Evolutionary conservation across 441 rosid species (phyloP), one percentile per base, ranked within the genome.

Genomic region (Manihot esculenta): DNA sequence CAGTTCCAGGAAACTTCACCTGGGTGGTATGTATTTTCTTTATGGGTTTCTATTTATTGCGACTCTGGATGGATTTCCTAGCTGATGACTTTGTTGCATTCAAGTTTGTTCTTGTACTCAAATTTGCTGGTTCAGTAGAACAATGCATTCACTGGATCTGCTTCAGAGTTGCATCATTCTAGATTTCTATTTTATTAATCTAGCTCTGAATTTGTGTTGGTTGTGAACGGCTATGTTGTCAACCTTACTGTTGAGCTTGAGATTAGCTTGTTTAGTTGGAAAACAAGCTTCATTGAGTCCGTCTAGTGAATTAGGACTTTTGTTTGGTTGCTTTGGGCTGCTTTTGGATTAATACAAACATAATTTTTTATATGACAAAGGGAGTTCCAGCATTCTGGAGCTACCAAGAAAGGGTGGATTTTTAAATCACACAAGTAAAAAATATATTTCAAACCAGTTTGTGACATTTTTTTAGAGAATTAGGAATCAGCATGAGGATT

Each of bases 1-100:
- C 62, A 77, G 59, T 21, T 81, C 82, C 70, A 84, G 81, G 68
- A 85, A 82, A 66, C 94, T 91, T 75, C 83, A 76, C 53, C 72
- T 78, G 57, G 83, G 80, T 30, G 86, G 97, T 91, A 79, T 41
- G 80, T 76, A 10, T 62, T 53, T 48, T 48, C 60, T 27, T 3
- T 2, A 47, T 27, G 50, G 61, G 26, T 57, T 66, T 21, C 14
- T 56, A 17, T 53, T 21, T 45, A 18, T 24, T 51, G 23, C 10
- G 15, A 54, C 57, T 64, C 21, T 45, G 17, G 20, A 8, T 57
- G 20, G 41, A 33, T 50, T 48, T 33, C 10, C 49, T 45, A 45
- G 17, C 59, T 18, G 4, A 2, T 48, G 14, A 38, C 60, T 53
- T 20, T 2, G 24, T 44, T 45, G 15, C n/a, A 38, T 42, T 44